Evolutionary conservation across 257 asterid genomes (phyloP).

Genomic region (Fraxinus anomala): DNA sequence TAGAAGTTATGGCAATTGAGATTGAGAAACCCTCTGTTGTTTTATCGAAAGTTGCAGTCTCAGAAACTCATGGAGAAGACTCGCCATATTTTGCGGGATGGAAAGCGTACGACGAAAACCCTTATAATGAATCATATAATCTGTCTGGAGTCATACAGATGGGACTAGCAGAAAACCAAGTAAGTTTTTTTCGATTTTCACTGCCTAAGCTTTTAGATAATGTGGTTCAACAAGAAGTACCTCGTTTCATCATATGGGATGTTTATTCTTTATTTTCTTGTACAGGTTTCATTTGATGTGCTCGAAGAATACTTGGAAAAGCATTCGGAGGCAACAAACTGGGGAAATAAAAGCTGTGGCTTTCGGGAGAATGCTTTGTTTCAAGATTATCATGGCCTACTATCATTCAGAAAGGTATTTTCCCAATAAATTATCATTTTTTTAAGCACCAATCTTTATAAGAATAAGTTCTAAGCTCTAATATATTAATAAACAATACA

Average conservation of each 20-base stretch:
- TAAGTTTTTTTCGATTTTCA: background rate
- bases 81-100: constrained; percentile 28
- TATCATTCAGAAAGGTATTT: constrained; percentile 29
- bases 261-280: background rate
- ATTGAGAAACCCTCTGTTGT: constrained; percentile 28
- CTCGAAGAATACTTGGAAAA: constrained; percentile 28
- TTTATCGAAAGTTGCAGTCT: constrained; percentile 42
- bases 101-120: constrained; percentile 18
- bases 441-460: background rate
- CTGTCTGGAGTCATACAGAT: constrained; percentile 10
- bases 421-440: background rate
- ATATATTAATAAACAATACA: background rate
- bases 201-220: background rate
- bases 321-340: constrained; percentile 24
- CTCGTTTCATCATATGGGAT: background rate
- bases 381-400: constrained; percentile 39
- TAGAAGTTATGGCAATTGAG: constrained; percentile 30
- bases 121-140: background rate
- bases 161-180: constrained; percentile 48
- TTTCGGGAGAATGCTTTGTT: constrained; percentile 28
- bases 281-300: constrained; percentile 29
- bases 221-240: background rate
- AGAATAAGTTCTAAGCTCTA: background rate
- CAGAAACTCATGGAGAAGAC: constrained; percentile 57
- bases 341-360: constrained; percentile 24